Evolutionary conservation across 108 stramenopile species (phyloP).

Genomic region (Aurantiochytrium sp.): DNA sequence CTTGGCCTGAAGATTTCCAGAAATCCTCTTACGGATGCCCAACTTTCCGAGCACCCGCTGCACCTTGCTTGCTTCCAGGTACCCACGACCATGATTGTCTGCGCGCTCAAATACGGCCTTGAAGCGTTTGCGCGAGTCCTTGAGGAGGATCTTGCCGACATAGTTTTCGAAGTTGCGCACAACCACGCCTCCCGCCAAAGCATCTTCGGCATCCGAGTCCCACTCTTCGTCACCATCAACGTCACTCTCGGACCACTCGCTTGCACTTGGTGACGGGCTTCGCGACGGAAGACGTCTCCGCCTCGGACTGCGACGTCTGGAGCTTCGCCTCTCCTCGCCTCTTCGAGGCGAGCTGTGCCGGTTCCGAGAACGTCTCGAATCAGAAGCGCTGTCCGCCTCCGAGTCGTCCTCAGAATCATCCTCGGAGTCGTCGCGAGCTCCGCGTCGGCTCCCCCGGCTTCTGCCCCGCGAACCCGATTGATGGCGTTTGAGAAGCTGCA

Average conservation of each 20-base stretch:
- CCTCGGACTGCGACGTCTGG: too few species aligned
- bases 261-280: background rate
- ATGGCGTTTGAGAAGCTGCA: background rate
- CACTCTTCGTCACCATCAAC: background rate
- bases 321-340: too few species aligned
- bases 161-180: slow-evolving; percentile 5
- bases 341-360: too few species aligned
- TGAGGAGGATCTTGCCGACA: background rate
- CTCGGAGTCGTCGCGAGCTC: background rate
- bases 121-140: background rate
- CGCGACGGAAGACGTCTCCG: background rate
- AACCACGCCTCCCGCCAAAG: background rate
- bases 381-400: background rate
- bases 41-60: background rate
- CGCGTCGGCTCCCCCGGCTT: background rate
- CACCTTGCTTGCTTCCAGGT: background rate
- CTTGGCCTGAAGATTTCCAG: background rate
- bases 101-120: background rate
- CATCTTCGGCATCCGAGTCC: background rate
- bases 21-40: background rate
- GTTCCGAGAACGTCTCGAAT: too few species aligned
- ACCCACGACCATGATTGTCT: background rate
- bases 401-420: background rate
- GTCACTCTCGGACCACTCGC: background rate
- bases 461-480: background rate